A percentile compares a stretch with the other conserved stretches of the same genome.
phyloP scores from a whole-genome alignment of 2,329 filamentous ascomycete species.

The Fusarium lyarnte region DNA sequence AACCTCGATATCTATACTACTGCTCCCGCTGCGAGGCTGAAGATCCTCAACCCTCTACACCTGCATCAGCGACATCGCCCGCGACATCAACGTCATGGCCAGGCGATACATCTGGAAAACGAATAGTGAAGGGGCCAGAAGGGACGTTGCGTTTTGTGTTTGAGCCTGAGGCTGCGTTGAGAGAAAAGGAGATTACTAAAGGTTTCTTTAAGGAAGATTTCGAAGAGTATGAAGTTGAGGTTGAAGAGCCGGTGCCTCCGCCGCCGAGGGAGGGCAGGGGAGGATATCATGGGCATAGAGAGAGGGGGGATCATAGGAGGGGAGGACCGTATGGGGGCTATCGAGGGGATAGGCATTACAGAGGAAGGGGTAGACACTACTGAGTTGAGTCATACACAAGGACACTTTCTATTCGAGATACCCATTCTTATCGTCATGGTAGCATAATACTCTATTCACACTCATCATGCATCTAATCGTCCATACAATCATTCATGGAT shows the following conservation, averaged over 20 bases:
- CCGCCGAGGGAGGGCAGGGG: constrained; percentile 40
- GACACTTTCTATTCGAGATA: constrained; percentile 18
- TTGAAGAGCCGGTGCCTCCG: constrained; percentile 69
- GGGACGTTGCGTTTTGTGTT: constrained; percentile 92
- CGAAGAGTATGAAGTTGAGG: constrained; percentile 80
- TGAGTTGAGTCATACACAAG: constrained; percentile 12
- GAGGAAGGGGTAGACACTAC: constrained; percentile 48
- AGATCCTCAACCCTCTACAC: constrained; percentile 46
- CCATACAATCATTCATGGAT: not conserved
- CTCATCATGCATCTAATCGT: not conserved
- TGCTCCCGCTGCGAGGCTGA: constrained; percentile 62
- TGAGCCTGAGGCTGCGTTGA: constrained; percentile 76
- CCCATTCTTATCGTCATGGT: not conserved
- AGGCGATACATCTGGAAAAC: constrained; percentile 46
- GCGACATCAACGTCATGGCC: constrained; percentile 52
- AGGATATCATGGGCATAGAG: constrained; percentile 47
- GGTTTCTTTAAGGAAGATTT: constrained; percentile 78
- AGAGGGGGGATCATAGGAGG: constrained; percentile 47
- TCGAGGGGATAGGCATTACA: constrained; percentile 48
- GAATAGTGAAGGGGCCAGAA: constrained; percentile 60
- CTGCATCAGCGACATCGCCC: constrained; percentile 50
- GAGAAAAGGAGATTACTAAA: constrained; percentile 74
- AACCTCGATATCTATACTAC: constrained; percentile 72
- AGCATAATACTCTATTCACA: not conserved
- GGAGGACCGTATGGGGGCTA: constrained; percentile 50